phyloP scores from a whole-genome alignment of 192 early-diverging fungal genomes.

The Linnemannia elongata region DNA sequence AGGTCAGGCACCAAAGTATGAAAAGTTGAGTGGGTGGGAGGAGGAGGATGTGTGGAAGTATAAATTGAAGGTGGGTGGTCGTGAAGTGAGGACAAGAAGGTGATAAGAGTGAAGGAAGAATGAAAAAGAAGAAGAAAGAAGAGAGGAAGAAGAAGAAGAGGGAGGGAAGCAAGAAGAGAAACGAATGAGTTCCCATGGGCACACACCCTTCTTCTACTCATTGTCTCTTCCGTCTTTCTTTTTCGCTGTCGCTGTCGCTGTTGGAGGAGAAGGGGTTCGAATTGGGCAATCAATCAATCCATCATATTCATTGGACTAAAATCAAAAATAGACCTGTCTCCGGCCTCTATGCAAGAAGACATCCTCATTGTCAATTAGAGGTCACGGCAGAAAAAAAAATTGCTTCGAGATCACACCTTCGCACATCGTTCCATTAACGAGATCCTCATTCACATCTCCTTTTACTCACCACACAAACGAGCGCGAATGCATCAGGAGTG shows the following conservation, averaged over 20 bases:
- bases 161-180: not conserved
- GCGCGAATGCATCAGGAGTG: no score
- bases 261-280: not conserved
- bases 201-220: not conserved
- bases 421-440: not conserved
- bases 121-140: not conserved
- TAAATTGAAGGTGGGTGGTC: not conserved
- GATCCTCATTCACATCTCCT: not conserved
- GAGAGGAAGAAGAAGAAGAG: not conserved
- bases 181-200: not conserved
- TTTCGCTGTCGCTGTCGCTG: not conserved
- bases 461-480: not conserved
- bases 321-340: not conserved
- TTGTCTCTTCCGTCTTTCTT: not conserved
- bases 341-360: conserved; percentile 3
- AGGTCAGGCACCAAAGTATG: no score
- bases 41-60: not conserved
- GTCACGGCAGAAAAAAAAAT: not conserved
- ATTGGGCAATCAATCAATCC: not conserved
- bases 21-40: not conserved
- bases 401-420: not conserved
- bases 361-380: not conserved
- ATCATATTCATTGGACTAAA: not conserved
- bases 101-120: not conserved
- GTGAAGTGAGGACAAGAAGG: not conserved